Percentiles rank a stretch among this genome's conserved stretches.
phyloP scores from a whole-genome alignment of 2,329 filamentous ascomycete species.

The Xylaria arbuscula region DNA sequence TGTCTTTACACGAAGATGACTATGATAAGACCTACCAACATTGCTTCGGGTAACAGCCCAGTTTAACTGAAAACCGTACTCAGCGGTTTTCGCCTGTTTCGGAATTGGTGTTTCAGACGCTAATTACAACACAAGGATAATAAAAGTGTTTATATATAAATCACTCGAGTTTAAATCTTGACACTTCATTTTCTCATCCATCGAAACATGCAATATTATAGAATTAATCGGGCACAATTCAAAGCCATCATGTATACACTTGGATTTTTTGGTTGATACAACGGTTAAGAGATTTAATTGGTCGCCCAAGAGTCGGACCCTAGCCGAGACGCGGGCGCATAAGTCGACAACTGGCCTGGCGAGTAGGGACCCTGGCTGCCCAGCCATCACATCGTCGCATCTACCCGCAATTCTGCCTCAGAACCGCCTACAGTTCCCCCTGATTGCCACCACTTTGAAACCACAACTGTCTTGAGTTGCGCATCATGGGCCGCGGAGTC shows the following conservation, averaged over 20 bases:
- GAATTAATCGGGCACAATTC: background rate
- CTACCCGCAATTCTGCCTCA: slow-evolving; percentile 30
- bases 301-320: background rate
- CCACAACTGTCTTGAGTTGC: slow-evolving; percentile 43
- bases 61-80: too few species aligned
- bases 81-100: background rate
- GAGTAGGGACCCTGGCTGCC: slow-evolving; percentile 12
- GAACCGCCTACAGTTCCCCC: slow-evolving; percentile 33
- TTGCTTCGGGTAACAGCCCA: too few species aligned
- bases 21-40: background rate
- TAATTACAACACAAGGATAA: background rate
- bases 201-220: too few species aligned
- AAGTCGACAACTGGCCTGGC: slow-evolving; percentile 29
- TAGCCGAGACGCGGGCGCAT: slow-evolving; percentile 4
- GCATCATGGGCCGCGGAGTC: slow-evolving; percentile 24
- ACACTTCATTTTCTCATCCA: background rate
- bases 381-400: slow-evolving; percentile 33
- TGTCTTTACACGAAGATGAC: background rate
- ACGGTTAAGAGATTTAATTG: background rate
- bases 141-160: background rate
- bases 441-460: slow-evolving; percentile 44
- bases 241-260: background rate
- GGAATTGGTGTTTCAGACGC: background rate
- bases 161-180: background rate
- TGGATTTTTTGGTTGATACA: background rate